Evolutionary conservation across 2,329 filamentous ascomycete species (phyloP), one percentile per base, ranked within the genome.

Genomic region (Colletotrichum sojae): DNA sequence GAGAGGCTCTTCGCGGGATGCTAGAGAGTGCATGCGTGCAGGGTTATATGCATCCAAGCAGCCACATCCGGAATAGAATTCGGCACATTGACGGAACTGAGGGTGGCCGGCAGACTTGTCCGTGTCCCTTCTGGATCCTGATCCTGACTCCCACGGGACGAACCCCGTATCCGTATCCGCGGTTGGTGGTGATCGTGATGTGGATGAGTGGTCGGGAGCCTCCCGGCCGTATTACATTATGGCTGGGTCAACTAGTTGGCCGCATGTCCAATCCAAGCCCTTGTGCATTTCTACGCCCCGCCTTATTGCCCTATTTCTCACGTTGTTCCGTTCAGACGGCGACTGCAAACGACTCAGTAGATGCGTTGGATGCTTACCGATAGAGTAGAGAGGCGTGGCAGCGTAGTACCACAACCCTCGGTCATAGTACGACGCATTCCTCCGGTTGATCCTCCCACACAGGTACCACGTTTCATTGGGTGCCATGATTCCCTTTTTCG

Each of bases 121-220:
- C 22, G 22, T 25, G 2, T 25, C 22, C 22, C 25, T 36, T 18
- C n/a, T 36, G 49, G 16, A 27, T 43, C 62, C 66, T 43, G 51
- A 51, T 12, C 62, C 66, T 43, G 51, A 51, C 8, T 15, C 20
- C 45, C 55, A 51, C 60, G 51, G 27, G 56, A 69, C 67, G 66
- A 67, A 69, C 62, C 43, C 65, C 62, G 67, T 67, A 66, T 67
- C 67, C 67, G 67, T 66, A 69, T 69, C 62, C 55, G 13, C 36
- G n/a, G 13, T 31, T 40, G 36, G 43, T 43, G n/a, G n/a, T 20
- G 6, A 45, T 56, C 58, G 58, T 18, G 58, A 43, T 48, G 25
- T 45, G 58, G 25, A 13, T 25, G 59, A 51, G 20, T 39, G 10
- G 45, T 59, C 25, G 45, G 4, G 22, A 5, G 22, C 22, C 22